Base-by-base conservation (phyloP, 1,284 basidiomycete species). In the Austroboletus niveus region DNA sequence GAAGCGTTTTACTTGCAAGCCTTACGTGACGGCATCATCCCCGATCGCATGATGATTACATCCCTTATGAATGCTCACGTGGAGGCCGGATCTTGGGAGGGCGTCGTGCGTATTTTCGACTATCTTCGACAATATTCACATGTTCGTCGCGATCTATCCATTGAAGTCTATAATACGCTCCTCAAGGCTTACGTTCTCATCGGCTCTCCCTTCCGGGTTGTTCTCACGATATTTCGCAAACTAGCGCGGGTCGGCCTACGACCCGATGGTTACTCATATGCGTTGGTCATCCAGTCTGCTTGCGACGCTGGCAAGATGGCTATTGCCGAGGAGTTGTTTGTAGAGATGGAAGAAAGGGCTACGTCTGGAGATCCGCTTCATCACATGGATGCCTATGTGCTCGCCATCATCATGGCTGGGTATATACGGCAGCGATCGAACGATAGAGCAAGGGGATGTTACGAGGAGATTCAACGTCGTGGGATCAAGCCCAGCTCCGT, bases 321-420 rank as follows among this genome's bases (percentile, higher is more conserved):
- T 27, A 67, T 82, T 2, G 94, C 93, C 4, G 71, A 76, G 51
- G 76, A 84, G 12, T 74, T 97, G 17, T 89, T 90, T 61, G 66
- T 71, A 30, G 79, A 89, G 64, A 82, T 94, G 80, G 82, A 86
- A 56, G 59, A 64, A 14, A 63, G 74, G 14, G 59, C 74, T 41
- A 58, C 49, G 41, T 57, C 69, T 4, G 68, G 69, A 59, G 62
- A 72, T 39, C 67, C 69, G n/a, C 65, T 74, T 36, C 53, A 81
- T 27, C 63, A 73, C 42, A 64, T 84, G 52, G 81, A 79, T 54
- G 72, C 75, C 39, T 88, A 85, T 62, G 76, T 87, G 45, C 80
- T 92, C 57, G 93, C 92, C n/a, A 88, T 93, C 65, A 73, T 98
- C 59, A 88, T 98, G 72, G 78, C 84, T 17, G 92, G 87, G 1